Base-by-base conservation (phyloP, 495 filamentous ascomycete genomes). In the Xylaria palmicola region DNA sequence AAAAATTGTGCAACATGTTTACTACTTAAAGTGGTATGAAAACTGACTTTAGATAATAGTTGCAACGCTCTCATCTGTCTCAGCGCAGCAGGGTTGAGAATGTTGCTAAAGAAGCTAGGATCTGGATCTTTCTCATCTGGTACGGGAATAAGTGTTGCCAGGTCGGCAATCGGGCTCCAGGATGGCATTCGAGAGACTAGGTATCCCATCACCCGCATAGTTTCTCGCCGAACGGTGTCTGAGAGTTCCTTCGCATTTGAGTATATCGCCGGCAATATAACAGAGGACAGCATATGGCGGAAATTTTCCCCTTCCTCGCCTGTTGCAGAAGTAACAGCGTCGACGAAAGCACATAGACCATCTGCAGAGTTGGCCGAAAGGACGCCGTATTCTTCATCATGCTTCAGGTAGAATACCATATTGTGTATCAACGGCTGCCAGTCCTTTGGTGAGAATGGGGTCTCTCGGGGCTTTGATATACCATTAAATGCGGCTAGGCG, bases 351-450 rank as follows among this genome's bases (percentile, higher is more conserved):
- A 66, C 87, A 90, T 41, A 99, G 70, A 2, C 85, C 83, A 63
- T 90, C 88, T 0, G 91, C 88, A 10, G 95, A 90, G 68, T 90
- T 97, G 15, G 78, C 74, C 4, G 90, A 86, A 60, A 96, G 75
- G 29, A 96, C 90, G 40, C 89, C 88, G 54, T 94, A 83, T 67
- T 99, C 94, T 51, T 97, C 92, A 41, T 88, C 86, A 66, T 95
- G 88, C 66, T 85, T 88, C 65, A 96, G 87, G 67, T 88, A 93
- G 75, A 85, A 97, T 2, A 97, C 79, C 82, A 96, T 86, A 68
- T 98, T 98, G 74, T 88, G 88, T 2, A 98, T 70, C 30, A 98
- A 77, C n/a, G 95, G 93, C 59, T 84, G 81, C 95, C 94, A 99
- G 67, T 96, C 89, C 60, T 83, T 85, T n/a, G 86, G 71, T 3